Evolutionary conservation across 2,329 filamentous ascomycete genomes (phyloP), one percentile per base, ranked within the genome.

Genomic region (Beauveria sp.): DNA sequence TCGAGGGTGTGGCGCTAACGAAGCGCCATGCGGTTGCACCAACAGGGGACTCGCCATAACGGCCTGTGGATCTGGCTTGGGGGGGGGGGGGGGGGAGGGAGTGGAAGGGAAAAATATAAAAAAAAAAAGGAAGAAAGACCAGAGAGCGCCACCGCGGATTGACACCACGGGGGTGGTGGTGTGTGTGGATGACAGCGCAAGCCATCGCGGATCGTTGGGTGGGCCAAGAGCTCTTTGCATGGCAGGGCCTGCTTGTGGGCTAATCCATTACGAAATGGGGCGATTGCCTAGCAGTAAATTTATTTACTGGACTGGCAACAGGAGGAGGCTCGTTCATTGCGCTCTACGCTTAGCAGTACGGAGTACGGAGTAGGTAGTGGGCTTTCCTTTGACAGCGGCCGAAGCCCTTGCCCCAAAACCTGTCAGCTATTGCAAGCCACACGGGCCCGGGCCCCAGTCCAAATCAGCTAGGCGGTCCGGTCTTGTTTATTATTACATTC

Each of bases 101-200:
- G 30, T 30, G 30, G 9, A 30, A 30, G 30, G 9, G 10, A 10
- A 10, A 30, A 30, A 1, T 10, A 10, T 30, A 30, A 30, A 30
- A 28, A 1, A 7, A 2, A 28, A 28, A 28, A 28, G 7, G 7
- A 28, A 28, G 9, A 28, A 28, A 9, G 28, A 8, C 28, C 8
- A 9, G 28, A 8, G 8, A 41, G 43, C 47, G n/a, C 59, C 59
- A 59, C 64, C 55, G 60, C 62, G 65, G 63, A 66, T 63, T 63
- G 57, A 64, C 64, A 66, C 26, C 30, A 30, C 30, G 30, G 30
- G 64, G 57, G 57, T 61, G 55, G 62, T 63, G 62, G 58, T 53
- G 44, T 51, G 58, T 46, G 53, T 61, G 54, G 43, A 58, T 60
- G 62, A 56, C 41, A 18, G 68, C 71, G 64, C 66, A 68, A 69